Evolutionary conservation across 2,329 filamentous ascomycete genomes (phyloP), one percentile per base, ranked within the genome.

Genomic region (Aspergillus floridensis): DNA sequence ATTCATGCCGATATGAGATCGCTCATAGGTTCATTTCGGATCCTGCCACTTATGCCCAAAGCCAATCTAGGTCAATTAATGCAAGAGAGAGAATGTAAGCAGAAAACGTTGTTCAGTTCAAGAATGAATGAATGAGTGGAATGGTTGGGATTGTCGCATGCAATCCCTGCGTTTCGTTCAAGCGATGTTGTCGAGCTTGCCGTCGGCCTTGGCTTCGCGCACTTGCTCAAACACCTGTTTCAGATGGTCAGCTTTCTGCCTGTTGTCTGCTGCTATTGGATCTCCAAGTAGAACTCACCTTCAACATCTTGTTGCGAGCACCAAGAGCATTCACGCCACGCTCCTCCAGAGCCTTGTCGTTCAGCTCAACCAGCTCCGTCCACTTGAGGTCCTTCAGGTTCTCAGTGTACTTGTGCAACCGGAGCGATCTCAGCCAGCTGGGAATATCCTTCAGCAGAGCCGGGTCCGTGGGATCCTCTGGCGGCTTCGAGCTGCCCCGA

Each of bases 361-460:
- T 92, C 67, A 99, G 81, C 76, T 95, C 90, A 61, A 99, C 82
- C 68, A 99, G 79, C 56, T 99, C 95, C 29, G 89, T 90, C 95
- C 95, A 99, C 71, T 95, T 92, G 82, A 98, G 86, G 72, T 98
- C 93, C 79, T 98, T 99, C 64, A 99, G 80, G 68, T 98, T 96
- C 68, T 99, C 95, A 10, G 95, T 99, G 78, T 99, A 99, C 81
- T 99, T 99, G 83, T 99, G 95, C 70, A 99, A 83, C 61, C 95
- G 88, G 73, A 98, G 84, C 75, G 92, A 97, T 74, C 95, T 88
- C 70, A 99, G 85, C 95, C 95, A 99, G 75, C 88, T 90, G 57
- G 95, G 93, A 67, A 99, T 97, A 72, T 99, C 95, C 78, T 96
- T 91, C 68, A 99, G 83, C 61, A 99, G 84, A 47, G 84, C 87